These are phyloP conservation scores for Sporopachydermia cereana DNA, from an alignment of 1,139 yeast genomes.

Conservation along the genomic window DNA sequence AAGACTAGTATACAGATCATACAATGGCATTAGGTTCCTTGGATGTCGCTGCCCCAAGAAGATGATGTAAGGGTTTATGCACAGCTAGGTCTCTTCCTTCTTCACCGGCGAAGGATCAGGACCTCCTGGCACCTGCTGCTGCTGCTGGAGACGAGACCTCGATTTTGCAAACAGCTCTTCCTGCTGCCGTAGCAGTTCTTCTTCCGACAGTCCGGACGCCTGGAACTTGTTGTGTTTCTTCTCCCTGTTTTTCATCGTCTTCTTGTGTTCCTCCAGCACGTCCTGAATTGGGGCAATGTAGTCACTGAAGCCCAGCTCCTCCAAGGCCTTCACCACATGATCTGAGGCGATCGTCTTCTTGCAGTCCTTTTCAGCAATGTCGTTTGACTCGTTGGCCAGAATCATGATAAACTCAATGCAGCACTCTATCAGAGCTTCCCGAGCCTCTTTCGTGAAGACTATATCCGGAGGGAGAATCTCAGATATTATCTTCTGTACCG, in stretches of 20 bases:
- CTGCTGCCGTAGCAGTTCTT: conserved; percentile 82
- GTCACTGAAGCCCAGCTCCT: conserved; percentile 77
- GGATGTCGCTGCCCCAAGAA: no score
- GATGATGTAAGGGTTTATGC: neutral
- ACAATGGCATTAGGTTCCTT: no score
- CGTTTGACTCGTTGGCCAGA: conserved; percentile 85
- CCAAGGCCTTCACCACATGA: conserved; percentile 85
- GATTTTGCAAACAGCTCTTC: conserved; percentile 87
- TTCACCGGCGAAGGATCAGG: conserved; percentile 9
- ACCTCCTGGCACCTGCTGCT: conserved; percentile 15
- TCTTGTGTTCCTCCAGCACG: conserved; percentile 79
- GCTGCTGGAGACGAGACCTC: conserved; percentile 57
- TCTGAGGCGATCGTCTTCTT: conserved; percentile 96
- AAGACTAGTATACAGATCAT: no score
- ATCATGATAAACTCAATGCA: conserved; percentile 95
- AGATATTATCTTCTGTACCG: conserved; percentile 87
- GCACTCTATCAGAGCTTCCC: conserved; percentile 92
- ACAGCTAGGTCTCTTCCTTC: conserved; percentile 6
- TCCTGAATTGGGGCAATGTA: conserved; percentile 76
- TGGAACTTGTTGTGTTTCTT: conserved; percentile 89
- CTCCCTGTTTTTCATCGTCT: conserved; percentile 52
- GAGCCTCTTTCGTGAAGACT: conserved; percentile 83
- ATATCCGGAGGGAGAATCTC: conserved; percentile 83
- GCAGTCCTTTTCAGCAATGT: conserved; percentile 91
- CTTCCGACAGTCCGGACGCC: conserved; percentile 84